A percentile compares a stretch with the other conserved stretches of the same genome.
phyloP scores from a whole-genome alignment of 2,329 filamentous ascomycete species.

The Aspergillus luchuensis region DNA sequence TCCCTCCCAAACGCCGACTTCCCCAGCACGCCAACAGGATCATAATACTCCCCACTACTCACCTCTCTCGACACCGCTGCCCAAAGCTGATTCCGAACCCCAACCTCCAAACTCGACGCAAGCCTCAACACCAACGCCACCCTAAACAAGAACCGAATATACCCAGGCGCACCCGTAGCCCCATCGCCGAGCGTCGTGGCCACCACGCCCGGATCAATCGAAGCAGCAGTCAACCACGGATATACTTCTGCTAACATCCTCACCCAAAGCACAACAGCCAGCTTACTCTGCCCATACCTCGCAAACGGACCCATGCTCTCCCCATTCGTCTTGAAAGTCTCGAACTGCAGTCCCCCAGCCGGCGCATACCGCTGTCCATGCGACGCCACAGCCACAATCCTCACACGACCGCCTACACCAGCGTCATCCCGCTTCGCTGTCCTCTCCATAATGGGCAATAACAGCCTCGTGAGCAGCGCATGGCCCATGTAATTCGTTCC shows the following conservation, averaged over 20 bases:
- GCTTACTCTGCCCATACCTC: slow-evolving; percentile 54
- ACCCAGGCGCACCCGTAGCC: not conserved
- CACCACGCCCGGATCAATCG: slow-evolving; percentile 54
- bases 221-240: slow-evolving; percentile 47
- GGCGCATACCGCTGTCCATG: not conserved
- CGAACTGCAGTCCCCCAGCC: not conserved
- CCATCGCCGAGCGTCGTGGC: slow-evolving; percentile 35
- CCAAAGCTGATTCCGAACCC: slow-evolving; percentile 9
- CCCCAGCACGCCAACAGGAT: slow-evolving; percentile 37
- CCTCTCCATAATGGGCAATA: slow-evolving; percentile 46
- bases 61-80: slow-evolving; percentile 26
- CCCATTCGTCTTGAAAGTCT: not conserved
- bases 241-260: slow-evolving; percentile 47
- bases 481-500: slow-evolving; percentile 57
- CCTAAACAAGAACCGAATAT: slow-evolving; percentile 1
- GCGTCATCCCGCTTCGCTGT: slow-evolving; percentile 34
- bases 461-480: slow-evolving; percentile 50
- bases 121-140: slow-evolving; percentile 5
- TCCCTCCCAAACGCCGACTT: slow-evolving; percentile 23
- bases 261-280: slow-evolving; percentile 54
- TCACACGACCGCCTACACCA: slow-evolving; percentile 44
- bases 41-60: slow-evolving; percentile 48
- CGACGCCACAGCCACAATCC: slow-evolving; percentile 46
- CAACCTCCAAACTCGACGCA: not conserved
- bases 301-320: slow-evolving; percentile 27